Evolutionary conservation across 495 filamentous ascomycete genomes (phyloP).

Genomic region (Penicillium paradoxum): DNA sequence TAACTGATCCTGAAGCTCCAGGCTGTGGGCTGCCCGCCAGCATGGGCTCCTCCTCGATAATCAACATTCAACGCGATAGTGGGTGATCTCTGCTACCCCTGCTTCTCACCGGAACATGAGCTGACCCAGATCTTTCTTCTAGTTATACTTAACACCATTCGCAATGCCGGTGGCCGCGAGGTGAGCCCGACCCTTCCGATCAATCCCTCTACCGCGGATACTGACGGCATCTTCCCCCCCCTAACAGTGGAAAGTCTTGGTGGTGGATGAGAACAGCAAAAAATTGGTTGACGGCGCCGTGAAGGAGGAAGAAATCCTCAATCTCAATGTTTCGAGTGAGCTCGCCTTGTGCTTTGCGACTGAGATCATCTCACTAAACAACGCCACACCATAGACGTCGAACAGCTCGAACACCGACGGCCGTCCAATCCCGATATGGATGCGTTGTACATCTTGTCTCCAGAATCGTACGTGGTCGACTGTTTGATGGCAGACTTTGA

Average conservation of each 20-base stretch:
- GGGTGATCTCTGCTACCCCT: slow-evolving; percentile 15
- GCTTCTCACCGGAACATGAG: neutral
- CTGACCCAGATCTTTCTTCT: slow-evolving; percentile 8
- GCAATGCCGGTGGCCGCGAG: slow-evolving; percentile 54
- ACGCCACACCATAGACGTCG: slow-evolving; percentile 61
- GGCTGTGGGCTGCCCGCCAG: slow-evolving; percentile 37
- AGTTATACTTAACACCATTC: slow-evolving; percentile 59
- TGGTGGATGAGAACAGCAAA: slow-evolving; percentile 74
- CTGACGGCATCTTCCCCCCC: slow-evolving; percentile 20
- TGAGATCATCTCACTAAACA: slow-evolving; percentile 25
- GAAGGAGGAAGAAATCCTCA: slow-evolving; percentile 92
- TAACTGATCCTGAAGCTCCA: slow-evolving; percentile 6
- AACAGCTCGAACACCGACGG: slow-evolving; percentile 81
- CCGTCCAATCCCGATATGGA: slow-evolving; percentile 80
- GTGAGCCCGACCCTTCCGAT: slow-evolving; percentile 34
- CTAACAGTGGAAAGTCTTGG: slow-evolving; percentile 87
- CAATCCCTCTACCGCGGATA: slow-evolving; percentile 23
- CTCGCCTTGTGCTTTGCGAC: slow-evolving; percentile 1
- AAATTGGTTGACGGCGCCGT: slow-evolving; percentile 81
- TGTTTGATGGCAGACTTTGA: slow-evolving; percentile 91
- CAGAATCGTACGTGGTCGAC: slow-evolving; percentile 79
- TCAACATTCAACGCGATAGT: slow-evolving; percentile 51
- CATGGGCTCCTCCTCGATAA: slow-evolving; percentile 48
- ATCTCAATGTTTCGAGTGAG: slow-evolving; percentile 90
- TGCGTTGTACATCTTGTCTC: slow-evolving; percentile 85